Evolutionary conservation across 2,329 filamentous ascomycete species (phyloP).

Genomic region (Colletotrichum sp.): DNA sequence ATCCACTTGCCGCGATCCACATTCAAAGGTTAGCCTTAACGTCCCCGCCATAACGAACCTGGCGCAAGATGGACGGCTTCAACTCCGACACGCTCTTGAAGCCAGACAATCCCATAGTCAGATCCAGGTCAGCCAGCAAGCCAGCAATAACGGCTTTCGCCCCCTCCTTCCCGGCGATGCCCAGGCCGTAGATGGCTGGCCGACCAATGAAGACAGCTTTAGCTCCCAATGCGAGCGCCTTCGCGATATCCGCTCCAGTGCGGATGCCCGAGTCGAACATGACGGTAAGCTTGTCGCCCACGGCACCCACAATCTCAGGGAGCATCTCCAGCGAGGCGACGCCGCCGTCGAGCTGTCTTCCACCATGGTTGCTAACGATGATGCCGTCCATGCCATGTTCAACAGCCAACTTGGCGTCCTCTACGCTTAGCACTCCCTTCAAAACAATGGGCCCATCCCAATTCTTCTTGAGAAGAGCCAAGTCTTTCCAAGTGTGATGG

Average conservation of each 20-base stretch:
- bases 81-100: constrained; percentile 47
- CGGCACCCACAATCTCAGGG: constrained; percentile 62
- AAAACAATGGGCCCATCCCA: constrained; percentile 66
- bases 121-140: constrained; percentile 57
- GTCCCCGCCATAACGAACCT: constrained; percentile 36
- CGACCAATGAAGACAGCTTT: constrained; percentile 64
- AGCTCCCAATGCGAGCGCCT: constrained; percentile 62
- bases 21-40: constrained; percentile 33
- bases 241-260: constrained; percentile 65
- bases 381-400: constrained; percentile 63
- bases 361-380: constrained; percentile 67
- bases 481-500: constrained; percentile 65
- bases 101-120: constrained; percentile 60
- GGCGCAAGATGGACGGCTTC: constrained; percentile 36
- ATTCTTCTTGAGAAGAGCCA: constrained; percentile 60
- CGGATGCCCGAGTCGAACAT: constrained; percentile 67
- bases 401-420: constrained; percentile 46
- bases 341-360: constrained; percentile 51
- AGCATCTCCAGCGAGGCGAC: constrained; percentile 61
- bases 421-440: constrained; percentile 36
- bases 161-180: constrained; percentile 58
- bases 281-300: constrained; percentile 62
- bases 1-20: not conserved
- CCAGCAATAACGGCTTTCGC: constrained; percentile 56
- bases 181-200: constrained; percentile 40